Base-by-base conservation (phyloP, 441 rosid species). In the Adansonia grandidieri region DNA sequence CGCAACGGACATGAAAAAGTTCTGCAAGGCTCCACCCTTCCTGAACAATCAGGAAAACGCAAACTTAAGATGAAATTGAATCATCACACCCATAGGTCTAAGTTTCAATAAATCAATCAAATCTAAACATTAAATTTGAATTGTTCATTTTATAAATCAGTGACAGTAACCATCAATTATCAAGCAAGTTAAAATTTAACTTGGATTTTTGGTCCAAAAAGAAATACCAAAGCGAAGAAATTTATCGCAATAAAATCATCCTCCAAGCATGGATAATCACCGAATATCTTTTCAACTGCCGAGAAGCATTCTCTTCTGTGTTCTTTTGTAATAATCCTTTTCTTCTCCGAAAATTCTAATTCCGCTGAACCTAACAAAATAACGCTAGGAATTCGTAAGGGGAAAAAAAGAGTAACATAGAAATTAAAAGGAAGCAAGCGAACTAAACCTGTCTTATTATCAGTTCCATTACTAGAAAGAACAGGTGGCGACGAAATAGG, bases 11-110 rank as follows among this genome's bases (percentile, higher is more conserved):
- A 77, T 65, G 85, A 71, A 90, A 93, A 82, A 87, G 93, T 76
- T 96, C 97, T 11, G 97, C 99, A 65, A 96, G 93, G 88, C 91
- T 91, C 98, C 99, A 96, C 56, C 99, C 98, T 88, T 96, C 98
- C 98, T 93, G 82, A 79, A 56, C 44, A 73, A 84, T 37, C 61
- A 81, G 6, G 42, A 47, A 78, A 72, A 68, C 57, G 58, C 65
- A 78, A 80, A 54, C 47, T 62, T 82, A 45, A 69, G 60, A 60
- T 66, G 75, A 64, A 50, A 11, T 44, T 24, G 37, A 56, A 61
- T 54, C n/a, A 67, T 28, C 57, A 61, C 50, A 66, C n/a, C 47
- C 22, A 70, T 1, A 13, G 56, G 47, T 67, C 9, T 15, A 76
- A 71, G 56, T 40, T 75, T 77, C 28, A 47, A 71, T 32, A 42